These are phyloP conservation scores for Trametes punicea DNA, from an alignment of 768 basidiomycete species.

Conservation along the genomic window DNA sequence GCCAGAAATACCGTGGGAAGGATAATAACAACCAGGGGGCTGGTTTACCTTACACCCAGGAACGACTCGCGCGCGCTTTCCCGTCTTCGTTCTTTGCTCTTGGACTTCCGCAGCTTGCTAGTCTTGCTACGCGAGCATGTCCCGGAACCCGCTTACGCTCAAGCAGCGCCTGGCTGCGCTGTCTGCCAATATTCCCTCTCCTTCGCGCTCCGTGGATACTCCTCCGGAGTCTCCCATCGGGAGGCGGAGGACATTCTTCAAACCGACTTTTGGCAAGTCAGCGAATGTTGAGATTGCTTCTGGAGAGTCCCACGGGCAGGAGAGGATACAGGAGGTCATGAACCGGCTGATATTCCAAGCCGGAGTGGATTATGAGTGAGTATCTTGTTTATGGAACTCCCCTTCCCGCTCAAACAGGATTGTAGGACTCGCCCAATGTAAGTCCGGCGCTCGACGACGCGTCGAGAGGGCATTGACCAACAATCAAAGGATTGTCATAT, in stretches of 20 bases:
- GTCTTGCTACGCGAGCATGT: background rate
- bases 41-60: no score
- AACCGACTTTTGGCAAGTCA: conserved; percentile 50
- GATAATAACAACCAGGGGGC: no score
- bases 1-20: no score
- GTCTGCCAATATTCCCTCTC: conserved; percentile 42
- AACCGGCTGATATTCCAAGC: conserved; percentile 79
- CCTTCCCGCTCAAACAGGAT: background rate
- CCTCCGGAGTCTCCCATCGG: conserved; percentile 29
- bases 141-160: conserved; percentile 38
- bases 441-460: conserved; percentile 28
- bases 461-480: background rate
- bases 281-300: conserved; percentile 25
- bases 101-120: background rate
- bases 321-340: conserved; percentile 63
- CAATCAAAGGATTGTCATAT: conserved; percentile 67
- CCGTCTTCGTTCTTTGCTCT: background rate
- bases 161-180: conserved; percentile 69
- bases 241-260: conserved; percentile 39
- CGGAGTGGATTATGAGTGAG: conserved; percentile 87
- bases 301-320: conserved; percentile 28
- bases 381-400: conserved; percentile 17
- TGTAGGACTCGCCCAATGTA: conserved; percentile 84
- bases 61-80: no score
- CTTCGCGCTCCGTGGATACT: conserved; percentile 26